Evolutionary conservation across 768 basidiomycete genomes (phyloP), one percentile per base, ranked within the genome.

Genomic region (Trametes gibbosa): DNA sequence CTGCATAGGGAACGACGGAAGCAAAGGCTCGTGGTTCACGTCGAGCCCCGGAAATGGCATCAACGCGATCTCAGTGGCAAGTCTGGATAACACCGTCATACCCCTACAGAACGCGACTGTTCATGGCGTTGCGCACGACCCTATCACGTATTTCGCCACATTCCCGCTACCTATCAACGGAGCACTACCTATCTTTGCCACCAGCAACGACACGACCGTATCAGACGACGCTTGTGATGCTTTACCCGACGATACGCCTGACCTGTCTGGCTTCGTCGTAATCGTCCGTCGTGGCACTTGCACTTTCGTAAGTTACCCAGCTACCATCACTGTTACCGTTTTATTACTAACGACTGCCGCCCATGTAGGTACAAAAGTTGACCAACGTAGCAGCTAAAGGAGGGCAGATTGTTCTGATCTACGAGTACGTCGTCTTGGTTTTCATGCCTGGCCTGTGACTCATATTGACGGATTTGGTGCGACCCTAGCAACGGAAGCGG

Each of bases 201-300:
- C 80, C 6, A 84, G 83, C 9, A 82, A 75, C 16, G 77, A 85
- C 63, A 77, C 80, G 2, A 79, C 79, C 4, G 73, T 82, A 32
- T 71, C 70, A 1, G 76, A 82, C 64, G 84, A 86, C 62, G 86
- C 83, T 0, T 91, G 88, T 71, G 68, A 77, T 49, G 75, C 82
- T 2, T 74, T 86, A 0, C 81, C 85, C 4, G 78, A 75, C 53
- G 70, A 65, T 35, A 81, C 81, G 0, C 81, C 82, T 3, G 80
- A 88, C 68, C 75, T 89, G 2, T 78, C 79, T 2, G 67, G 69
- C 14, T 82, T 78, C 54, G 66, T 88, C 16, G 79, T 83, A 12
- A 67, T 90, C 25, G 75, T 88, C 41, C 79, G 82, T 24, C 75
- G 84, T 29, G 87, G 86, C 0, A 78, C 75, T 4, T 88, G 87